Conservation (phyloP, 495 filamentous ascomycete genomes). For the Neurospora cerealis region DNA sequence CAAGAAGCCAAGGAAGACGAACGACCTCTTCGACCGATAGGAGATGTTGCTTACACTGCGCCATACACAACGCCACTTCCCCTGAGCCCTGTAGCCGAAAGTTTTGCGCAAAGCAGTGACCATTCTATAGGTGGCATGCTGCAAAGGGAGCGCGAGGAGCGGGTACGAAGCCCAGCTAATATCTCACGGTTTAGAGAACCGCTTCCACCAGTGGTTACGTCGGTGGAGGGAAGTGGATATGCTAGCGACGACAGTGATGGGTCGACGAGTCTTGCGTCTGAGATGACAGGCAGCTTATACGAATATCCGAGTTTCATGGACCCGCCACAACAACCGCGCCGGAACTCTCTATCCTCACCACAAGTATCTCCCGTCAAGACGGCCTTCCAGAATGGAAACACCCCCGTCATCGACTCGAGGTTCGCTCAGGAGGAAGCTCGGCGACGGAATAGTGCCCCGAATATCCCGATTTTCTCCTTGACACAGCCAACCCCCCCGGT, state of each 20-base stretch:
- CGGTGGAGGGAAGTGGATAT: constrained; percentile 51
- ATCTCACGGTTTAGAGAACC: constrained; percentile 45
- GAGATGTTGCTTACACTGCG: constrained; percentile 20
- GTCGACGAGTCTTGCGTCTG: neutral
- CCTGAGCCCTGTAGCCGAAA: neutral
- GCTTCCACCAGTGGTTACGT: constrained; percentile 56
- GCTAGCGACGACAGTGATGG: constrained; percentile 32
- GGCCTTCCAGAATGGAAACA: neutral
- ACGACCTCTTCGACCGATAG: constrained; percentile 38
- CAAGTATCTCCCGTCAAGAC: neutral
- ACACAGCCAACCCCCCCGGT: constrained; percentile 24
- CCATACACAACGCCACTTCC: constrained; percentile 4
- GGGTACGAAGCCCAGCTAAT: constrained; percentile 32
- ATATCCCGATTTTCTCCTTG: constrained; percentile 28
- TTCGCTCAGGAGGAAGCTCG: constrained; percentile 18
- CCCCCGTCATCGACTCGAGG: neutral
- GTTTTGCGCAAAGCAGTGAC: constrained; percentile 49
- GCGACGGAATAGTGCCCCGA: constrained; percentile 2
- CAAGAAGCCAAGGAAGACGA: constrained; percentile 20
- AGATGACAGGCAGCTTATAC: neutral
- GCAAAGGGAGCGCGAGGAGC: constrained; percentile 34
- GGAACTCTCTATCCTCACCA: neutral
- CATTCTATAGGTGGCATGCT: constrained; percentile 52
- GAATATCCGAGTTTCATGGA: neutral
- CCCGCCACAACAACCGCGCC: neutral